Evolutionary conservation across 345 rosid species (phyloP), one percentile per base, ranked within the genome.

Genomic region (Erucastrum elatum): DNA sequence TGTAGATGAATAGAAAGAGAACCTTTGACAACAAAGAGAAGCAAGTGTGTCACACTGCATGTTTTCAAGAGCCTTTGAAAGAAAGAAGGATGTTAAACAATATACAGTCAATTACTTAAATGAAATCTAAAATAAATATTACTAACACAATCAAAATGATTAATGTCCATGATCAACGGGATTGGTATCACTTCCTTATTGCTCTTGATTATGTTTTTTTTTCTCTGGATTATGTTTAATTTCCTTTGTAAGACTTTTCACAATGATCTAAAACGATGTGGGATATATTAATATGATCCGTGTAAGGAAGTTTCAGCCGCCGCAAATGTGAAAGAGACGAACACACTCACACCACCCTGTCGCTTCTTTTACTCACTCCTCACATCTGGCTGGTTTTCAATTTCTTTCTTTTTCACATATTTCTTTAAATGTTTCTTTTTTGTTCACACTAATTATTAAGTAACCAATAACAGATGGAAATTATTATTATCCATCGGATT

Each of bases 231-330:
- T 21, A 21, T 21, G 21, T 21, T 21, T 21, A 21, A 21, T 21
- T 21, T 21, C 21, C 21, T 6, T 34, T 34, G 39, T 34, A 34
- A 34, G 7, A 34, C 6, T 5, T 34, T 34, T 0, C 7, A 6
- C 6, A 34, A 34, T 34, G 7, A 21, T 21, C 21, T 21, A 21
- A 21, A 21, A 21, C 21, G 21, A 21, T 21, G 21, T 21, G 21
- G 21, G 21, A 21, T 21, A 21, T 21, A 21, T 21, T 21, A 21
- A 21, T 21, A 21, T 21, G 21, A 5, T 78, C 77, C 72, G 75
- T 73, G 88, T 56, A 75, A 81, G 66, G 82, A 75, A 86, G 91
- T 87, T 72, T 72, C 88, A 76, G 85, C 53, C 86, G 84, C 90
- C 86, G 89, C 84, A 87, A 34, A 80, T 85, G 73, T 82, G 55